phyloP scores from a whole-genome alignment of 2,329 filamentous ascomycete genomes.

The Nemania bipapillata region DNA sequence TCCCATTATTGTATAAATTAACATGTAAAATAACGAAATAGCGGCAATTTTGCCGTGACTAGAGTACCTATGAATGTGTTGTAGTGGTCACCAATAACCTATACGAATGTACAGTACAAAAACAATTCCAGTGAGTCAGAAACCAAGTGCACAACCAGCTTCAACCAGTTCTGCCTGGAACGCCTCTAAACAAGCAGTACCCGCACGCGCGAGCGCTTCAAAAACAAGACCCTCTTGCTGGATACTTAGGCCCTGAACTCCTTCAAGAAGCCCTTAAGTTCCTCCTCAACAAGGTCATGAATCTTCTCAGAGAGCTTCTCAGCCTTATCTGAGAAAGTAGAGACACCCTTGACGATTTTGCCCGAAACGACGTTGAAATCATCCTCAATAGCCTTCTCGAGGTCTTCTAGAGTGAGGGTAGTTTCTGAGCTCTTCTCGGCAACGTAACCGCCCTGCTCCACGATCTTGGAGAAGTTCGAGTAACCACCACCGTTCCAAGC shows the following conservation, averaged over 20 bases:
- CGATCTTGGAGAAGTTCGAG: constrained; percentile 87
- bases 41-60: constrained; percentile 39
- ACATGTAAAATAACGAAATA: constrained; percentile 20
- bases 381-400: constrained; percentile 69
- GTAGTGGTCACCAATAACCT: constrained; percentile 40
- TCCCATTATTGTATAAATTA: constrained; percentile 16
- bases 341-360: constrained; percentile 66
- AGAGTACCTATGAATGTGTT: constrained; percentile 42
- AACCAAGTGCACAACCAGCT: constrained; percentile 29
- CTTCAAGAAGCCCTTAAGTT: constrained; percentile 69
- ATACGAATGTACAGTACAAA: constrained; percentile 45
- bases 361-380: constrained; percentile 70
- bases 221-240: constrained; percentile 16
- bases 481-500: constrained; percentile 98
- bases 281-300: constrained; percentile 69
- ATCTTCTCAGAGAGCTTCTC: constrained; percentile 73
- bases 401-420: constrained; percentile 63
- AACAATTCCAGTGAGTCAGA: constrained; percentile 36
- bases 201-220: constrained; percentile 13
- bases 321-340: constrained; percentile 65
- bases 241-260: constrained; percentile 57
- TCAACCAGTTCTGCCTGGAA: constrained; percentile 28
- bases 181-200: constrained; percentile 34
- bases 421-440: constrained; percentile 57
- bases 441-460: constrained; percentile 77